Percentiles rank a stretch among this genome's conserved stretches.
phyloP scores from a whole-genome alignment of 225 moss, liverwort and hornwort species.

The Antitrichia curtipendula region DNA sequence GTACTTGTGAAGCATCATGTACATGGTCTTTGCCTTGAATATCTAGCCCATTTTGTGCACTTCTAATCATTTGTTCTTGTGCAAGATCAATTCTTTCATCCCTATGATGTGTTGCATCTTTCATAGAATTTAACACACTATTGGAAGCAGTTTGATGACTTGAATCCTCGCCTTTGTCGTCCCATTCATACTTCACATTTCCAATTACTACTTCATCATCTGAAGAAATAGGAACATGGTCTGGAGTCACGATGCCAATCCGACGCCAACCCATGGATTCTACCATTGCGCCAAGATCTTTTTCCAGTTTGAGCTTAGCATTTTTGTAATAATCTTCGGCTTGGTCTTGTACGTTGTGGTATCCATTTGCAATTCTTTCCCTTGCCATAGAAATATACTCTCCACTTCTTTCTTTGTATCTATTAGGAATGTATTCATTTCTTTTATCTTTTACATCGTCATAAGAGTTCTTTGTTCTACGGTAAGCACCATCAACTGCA shows the following conservation, averaged over 20 bases:
- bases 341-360: neutral
- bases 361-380: neutral
- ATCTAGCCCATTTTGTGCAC: neutral
- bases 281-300: neutral
- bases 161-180: neutral
- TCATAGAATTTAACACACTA: neutral
- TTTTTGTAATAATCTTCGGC: neutral
- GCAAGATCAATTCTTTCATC: neutral
- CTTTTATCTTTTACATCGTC: neutral
- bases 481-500: neutral
- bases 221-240: neutral
- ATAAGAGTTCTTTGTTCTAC: neutral
- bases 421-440: neutral
- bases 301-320: neutral
- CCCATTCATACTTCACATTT: constrained; percentile 5
- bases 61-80: neutral
- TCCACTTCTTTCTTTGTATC: neutral
- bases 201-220: neutral
- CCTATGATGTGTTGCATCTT: neutral
- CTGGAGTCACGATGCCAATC: neutral
- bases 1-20: neutral
- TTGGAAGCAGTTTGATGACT: neutral
- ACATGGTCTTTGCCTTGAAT: neutral
- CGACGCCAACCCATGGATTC: constrained; percentile 11
- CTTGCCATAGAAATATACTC: neutral